These are phyloP conservation scores for Cryptococcus sp. DNA, from an alignment of 1,284 basidiomycete genomes.

Conservation along the genomic window DNA sequence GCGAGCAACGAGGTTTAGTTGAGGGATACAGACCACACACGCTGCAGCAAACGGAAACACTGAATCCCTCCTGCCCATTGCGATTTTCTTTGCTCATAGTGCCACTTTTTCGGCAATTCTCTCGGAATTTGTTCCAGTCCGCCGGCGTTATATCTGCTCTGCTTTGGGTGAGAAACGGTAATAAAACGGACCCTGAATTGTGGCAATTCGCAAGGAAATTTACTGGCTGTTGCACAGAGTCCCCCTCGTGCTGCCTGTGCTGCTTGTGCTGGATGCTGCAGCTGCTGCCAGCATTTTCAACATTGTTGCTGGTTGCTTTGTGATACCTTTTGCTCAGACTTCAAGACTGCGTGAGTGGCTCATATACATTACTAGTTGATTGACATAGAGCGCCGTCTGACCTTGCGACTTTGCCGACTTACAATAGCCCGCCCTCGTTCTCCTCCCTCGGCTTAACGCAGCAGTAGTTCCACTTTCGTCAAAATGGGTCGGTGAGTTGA, in stretches of 20 bases:
- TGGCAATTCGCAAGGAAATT: conserved; percentile 6
- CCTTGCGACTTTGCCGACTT: not conserved
- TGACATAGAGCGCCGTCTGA: not conserved
- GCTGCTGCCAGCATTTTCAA: not conserved
- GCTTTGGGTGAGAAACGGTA: too few relatives aligned
- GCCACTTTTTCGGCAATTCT: conserved; percentile 8
- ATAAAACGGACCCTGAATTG: not conserved
- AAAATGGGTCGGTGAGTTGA: conserved; percentile 45
- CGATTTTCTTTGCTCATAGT: conserved; percentile 4
- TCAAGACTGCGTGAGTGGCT: conserved; percentile 13
- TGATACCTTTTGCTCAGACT: conserved; percentile 7
- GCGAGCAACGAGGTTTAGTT: conserved; percentile 3
- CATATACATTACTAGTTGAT: not conserved
- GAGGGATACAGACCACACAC: conserved; percentile 8
- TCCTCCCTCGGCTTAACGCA: conserved; percentile 16
- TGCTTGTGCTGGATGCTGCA: not conserved
- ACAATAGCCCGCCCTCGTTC: conserved; percentile 5
- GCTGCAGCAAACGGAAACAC: not conserved
- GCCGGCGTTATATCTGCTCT: not conserved
- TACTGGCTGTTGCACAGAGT: not conserved
- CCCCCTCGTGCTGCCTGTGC: not conserved
- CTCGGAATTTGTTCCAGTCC: not conserved
- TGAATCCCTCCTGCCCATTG: not conserved
- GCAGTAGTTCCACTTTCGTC: conserved; percentile 15
- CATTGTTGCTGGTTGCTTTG: conserved; percentile 1